These are phyloP conservation scores for Hymenoscyphus scutula DNA, from an alignment of 2,329 filamentous ascomycete genomes.

Conservation along the genomic window DNA sequence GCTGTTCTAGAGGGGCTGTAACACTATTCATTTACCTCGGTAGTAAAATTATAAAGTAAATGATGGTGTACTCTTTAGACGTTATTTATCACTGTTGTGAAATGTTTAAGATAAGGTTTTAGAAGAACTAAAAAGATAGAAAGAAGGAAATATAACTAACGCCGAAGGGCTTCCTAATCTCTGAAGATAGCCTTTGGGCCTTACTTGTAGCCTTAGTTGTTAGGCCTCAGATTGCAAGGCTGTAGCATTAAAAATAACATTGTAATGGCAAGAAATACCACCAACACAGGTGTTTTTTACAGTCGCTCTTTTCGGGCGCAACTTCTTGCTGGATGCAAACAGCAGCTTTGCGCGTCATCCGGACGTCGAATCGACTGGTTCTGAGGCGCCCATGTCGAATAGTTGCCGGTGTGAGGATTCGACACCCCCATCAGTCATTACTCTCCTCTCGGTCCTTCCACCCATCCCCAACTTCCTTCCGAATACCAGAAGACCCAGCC, in stretches of 20 bases:
- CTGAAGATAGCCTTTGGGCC: no score
- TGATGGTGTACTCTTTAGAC: no score
- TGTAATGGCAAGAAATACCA: not conserved
- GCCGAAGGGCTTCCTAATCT: no score
- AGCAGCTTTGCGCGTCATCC: conserved; percentile 31
- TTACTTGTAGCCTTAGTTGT: no score
- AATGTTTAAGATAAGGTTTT: no score
- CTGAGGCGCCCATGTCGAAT: conserved; percentile 33
- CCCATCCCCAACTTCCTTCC: conserved; percentile 27
- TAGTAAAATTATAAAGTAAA: no score
- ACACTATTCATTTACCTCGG: no score
- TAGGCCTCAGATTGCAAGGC: not conserved
- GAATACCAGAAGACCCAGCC: conserved; percentile 28
- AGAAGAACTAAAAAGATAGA: no score
- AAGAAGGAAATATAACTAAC: no score
- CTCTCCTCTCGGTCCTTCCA: conserved; percentile 31
- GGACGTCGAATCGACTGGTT: conserved; percentile 31
- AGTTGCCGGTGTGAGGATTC: conserved; percentile 27
- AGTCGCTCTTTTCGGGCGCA: conserved; percentile 31
- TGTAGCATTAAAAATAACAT: not conserved
- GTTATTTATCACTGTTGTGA: no score
- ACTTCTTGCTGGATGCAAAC: conserved; percentile 35
- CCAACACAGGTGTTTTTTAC: conserved; percentile 6
- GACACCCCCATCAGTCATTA: conserved; percentile 26
- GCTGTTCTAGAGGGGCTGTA: no score